These are phyloP conservation scores for Eimeria maxima DNA, from an alignment of 169 alveolate species.

Conservation along the genomic window DNA sequence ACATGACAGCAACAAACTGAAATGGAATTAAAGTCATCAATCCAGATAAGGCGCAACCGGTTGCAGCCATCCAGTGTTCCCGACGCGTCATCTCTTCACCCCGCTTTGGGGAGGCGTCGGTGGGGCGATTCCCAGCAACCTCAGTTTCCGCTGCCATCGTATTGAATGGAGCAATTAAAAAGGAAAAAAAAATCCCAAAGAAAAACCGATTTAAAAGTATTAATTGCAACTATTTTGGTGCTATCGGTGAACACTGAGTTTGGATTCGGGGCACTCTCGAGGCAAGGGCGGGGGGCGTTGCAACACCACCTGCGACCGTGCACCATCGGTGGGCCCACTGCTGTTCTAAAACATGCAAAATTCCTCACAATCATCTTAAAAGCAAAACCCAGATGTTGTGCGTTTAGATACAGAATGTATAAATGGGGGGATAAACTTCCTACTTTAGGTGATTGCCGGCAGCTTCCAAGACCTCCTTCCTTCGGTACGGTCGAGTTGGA, in stretches of 20 bases:
- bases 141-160: slow-evolving; percentile 46
- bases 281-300: background rate
- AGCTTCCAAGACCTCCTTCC: background rate
- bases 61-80: background rate
- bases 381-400: background rate
- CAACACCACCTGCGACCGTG: slow-evolving; percentile 22
- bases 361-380: background rate
- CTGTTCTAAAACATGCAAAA: background rate
- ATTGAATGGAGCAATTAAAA: background rate
- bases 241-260: no score
- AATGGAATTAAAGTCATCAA: slow-evolving; percentile 62
- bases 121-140: slow-evolving; percentile 44
- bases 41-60: slow-evolving; percentile 65
- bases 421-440: no score
- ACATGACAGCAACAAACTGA: slow-evolving; percentile 56
- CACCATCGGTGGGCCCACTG: background rate
- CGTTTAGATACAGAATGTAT: background rate
- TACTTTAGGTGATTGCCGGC: background rate
- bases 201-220: background rate
- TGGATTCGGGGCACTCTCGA: background rate
- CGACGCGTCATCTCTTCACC: slow-evolving; percentile 52
- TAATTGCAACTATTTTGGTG: background rate
- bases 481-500: background rate
- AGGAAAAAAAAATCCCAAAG: background rate
- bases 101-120: slow-evolving; percentile 30